Evolutionary conservation across 208 protist species (phyloP), one percentile per base, ranked within the genome.

Genomic region (Crithidia bombi): DNA sequence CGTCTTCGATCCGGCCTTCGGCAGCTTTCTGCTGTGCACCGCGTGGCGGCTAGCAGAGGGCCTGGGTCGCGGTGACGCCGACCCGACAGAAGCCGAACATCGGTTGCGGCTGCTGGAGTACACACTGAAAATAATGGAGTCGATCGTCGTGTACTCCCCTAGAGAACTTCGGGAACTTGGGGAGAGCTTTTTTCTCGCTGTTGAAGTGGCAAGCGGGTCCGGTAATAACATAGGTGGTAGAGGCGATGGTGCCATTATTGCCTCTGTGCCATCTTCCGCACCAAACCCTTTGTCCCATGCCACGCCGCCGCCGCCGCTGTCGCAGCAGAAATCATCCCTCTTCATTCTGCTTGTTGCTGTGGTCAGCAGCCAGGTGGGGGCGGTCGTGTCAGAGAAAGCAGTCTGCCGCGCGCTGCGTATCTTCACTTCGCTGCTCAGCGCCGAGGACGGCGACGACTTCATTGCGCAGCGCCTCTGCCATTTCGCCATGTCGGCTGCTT

Each of bases 1-100:
- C 26, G 71, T 85, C 25, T 92, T 96, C 79, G 85, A 90, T 23
- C 39, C 70, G 1, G 43, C 30, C n/a, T 92, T 93, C 46, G 84
- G 85, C 46, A 44, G 39, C 0, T 93, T 87, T 59, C 65, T 93
- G 4, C 62, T 93, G 10, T 21, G 38, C 1, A 68, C 65, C 26
- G 75, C 84, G 12, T 93, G 86, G 86, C 38, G 67, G n/a, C 65
- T 92, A 3, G 73, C 82, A 28, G 63, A 25, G 11, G 75, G 73
- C 4, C 52, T 80, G 3, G 64, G 59, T 10, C n/a, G 62, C 15
- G 49, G 21, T 10, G 46, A 23, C 5, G 57, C 62, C 9, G 39
- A 80, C 10, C 25, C 64, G 21, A 21, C 47, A 30, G 4, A 63
- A 33, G 39, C 28, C 10, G 19, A 72, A 12, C 64, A 39, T 25